Evolutionary conservation across 2,329 filamentous ascomycete genomes (phyloP).

Genomic region (Colletotrichum sansevieriae): DNA sequence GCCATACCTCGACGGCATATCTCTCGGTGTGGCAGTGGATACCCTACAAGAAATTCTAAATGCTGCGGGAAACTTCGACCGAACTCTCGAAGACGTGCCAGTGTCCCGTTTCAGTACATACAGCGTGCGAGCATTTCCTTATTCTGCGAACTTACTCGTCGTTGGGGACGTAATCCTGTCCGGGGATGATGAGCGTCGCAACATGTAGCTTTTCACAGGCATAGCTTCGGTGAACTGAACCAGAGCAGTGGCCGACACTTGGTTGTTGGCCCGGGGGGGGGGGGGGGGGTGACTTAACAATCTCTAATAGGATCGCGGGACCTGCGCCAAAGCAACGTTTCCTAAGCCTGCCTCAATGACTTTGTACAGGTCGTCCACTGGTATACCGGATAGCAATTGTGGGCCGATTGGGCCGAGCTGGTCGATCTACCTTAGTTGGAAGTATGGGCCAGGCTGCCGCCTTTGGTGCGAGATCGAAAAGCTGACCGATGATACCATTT

Average conservation of each 20-base stretch:
- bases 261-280: too few species aligned
- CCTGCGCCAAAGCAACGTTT: too few species aligned
- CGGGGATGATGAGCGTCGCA: slow-evolving; percentile 57
- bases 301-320: too few species aligned
- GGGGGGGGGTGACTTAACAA: too few species aligned
- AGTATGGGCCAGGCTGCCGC: neutral
- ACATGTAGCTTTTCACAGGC: slow-evolving; percentile 50
- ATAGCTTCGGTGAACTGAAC: slow-evolving; percentile 53
- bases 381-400: slow-evolving; percentile 59
- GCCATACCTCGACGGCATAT: too few species aligned
- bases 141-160: slow-evolving; percentile 50
- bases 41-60: slow-evolving; percentile 42
- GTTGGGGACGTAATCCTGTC: slow-evolving; percentile 56
- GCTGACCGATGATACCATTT: slow-evolving; percentile 30
- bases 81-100: slow-evolving; percentile 65
- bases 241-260: too few species aligned
- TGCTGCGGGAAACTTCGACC: slow-evolving; percentile 49
- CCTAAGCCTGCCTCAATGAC: slow-evolving; percentile 61
- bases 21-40: too few species aligned
- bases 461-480: slow-evolving; percentile 6
- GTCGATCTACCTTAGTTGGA: neutral
- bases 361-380: slow-evolving; percentile 61
- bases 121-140: slow-evolving; percentile 46
- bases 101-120: slow-evolving; percentile 59
- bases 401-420: neutral